Conservation (phyloP, 495 filamentous ascomycete genomes). For the Alectoria sarmentosa region DNA sequence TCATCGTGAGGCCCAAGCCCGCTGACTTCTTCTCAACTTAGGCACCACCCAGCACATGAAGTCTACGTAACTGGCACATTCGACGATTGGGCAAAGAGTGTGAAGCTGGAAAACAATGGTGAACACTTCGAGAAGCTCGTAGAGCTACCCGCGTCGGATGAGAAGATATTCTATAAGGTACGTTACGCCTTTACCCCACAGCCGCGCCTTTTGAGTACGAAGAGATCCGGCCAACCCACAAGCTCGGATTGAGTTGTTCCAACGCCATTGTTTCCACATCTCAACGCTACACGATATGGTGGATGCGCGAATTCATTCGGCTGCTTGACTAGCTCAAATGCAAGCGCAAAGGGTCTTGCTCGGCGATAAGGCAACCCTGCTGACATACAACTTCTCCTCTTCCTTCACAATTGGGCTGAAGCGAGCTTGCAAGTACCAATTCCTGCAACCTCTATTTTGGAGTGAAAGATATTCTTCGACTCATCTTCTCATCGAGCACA, state of each 20-base stretch:
- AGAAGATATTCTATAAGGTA: slow-evolving; percentile 82
- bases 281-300: background rate
- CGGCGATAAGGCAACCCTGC: slow-evolving; percentile 13
- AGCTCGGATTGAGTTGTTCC: background rate
- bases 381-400: slow-evolving; percentile 3
- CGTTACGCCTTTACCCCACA: slow-evolving; percentile 27
- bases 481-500: background rate
- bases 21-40: slow-evolving; percentile 30
- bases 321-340: slow-evolving; percentile 10
- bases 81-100: slow-evolving; percentile 83
- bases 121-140: slow-evolving; percentile 72
- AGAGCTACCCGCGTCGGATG: slow-evolving; percentile 48
- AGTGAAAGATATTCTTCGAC: background rate
- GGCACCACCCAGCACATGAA: slow-evolving; percentile 70
- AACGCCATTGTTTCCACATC: background rate
- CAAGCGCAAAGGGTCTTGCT: slow-evolving; percentile 15
- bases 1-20: slow-evolving; percentile 8
- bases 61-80: slow-evolving; percentile 96
- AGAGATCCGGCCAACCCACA: background rate
- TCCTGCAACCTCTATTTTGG: background rate
- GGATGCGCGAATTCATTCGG: slow-evolving; percentile 12
- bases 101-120: slow-evolving; percentile 67
- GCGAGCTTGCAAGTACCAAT: background rate
- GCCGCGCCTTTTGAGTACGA: background rate
- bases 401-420: background rate